Evolutionary conservation across 768 basidiomycete species (phyloP).

Genomic region (Kwoniella bestiolae): DNA sequence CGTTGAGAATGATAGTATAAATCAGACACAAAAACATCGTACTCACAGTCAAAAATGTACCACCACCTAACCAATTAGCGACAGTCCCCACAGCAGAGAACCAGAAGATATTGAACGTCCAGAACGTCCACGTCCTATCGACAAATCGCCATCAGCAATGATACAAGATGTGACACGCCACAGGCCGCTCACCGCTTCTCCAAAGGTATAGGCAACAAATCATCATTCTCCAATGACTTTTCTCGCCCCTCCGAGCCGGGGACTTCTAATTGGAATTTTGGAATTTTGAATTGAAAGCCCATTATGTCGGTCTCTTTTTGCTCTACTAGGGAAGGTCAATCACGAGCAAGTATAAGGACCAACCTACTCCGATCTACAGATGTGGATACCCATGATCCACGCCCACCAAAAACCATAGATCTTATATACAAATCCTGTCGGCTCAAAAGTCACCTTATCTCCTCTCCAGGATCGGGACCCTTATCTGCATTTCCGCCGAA

Average conservation of each 20-base stretch:
- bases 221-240: slow-evolving; percentile 36
- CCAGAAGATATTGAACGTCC: slow-evolving; percentile 41
- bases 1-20: too few species aligned
- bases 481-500: background rate
- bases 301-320: slow-evolving; percentile 1
- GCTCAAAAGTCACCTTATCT: too few species aligned
- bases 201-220: slow-evolving; percentile 31
- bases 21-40: slow-evolving; percentile 1
- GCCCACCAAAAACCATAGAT: too few species aligned
- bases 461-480: background rate
- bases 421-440: too few species aligned
- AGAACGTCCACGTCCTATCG: slow-evolving; percentile 36
- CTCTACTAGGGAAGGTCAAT: too few species aligned
- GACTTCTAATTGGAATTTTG: slow-evolving; percentile 32
- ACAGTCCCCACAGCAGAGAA: slow-evolving; percentile 42
- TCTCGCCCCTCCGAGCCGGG: slow-evolving; percentile 30
- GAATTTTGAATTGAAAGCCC: slow-evolving; percentile 18
- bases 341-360: too few species aligned
- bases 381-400: too few species aligned
- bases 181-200: slow-evolving; percentile 28
- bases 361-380: too few species aligned
- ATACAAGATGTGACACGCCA: background rate
- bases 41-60: slow-evolving; percentile 34
- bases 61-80: slow-evolving; percentile 41
- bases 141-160: background rate